Evolutionary conservation across 768 basidiomycete species (phyloP).

Genomic region (Dacryopinax primogenitus): DNA sequence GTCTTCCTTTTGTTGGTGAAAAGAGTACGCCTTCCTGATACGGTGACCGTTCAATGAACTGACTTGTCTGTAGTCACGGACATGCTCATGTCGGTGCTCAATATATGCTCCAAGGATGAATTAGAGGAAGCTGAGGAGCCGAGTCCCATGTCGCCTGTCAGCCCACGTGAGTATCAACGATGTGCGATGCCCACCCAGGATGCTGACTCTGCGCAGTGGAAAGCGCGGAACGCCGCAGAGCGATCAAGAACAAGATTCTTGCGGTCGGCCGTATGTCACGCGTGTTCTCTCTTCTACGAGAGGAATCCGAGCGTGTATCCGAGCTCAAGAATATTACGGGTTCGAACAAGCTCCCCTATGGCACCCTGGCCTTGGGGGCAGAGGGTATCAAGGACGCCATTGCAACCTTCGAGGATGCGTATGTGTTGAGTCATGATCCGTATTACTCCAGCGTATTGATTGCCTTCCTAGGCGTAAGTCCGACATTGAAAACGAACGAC

Average conservation of each 20-base stretch:
- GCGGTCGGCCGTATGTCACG: conserved; percentile 93
- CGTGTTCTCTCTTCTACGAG: conserved; percentile 89
- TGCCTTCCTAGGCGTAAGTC: conserved; percentile 60
- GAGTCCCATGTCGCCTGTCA: conserved; percentile 8
- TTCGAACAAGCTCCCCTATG: conserved; percentile 63
- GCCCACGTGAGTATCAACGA: conserved; percentile 6
- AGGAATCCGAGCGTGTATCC: conserved; percentile 94
- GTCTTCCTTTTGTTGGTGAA: conserved; percentile 92
- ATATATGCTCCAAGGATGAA: conserved; percentile 93
- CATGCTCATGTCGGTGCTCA: conserved; percentile 93
- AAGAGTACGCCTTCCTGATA: conserved; percentile 56
- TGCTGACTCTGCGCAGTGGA: conserved; percentile 18
- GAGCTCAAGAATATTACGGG: conserved; percentile 89
- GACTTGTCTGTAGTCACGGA: conserved; percentile 63
- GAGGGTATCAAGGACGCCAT: conserved; percentile 96
- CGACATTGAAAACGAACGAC: conserved; percentile 95
- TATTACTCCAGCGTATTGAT: not conserved
- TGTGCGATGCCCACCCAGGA: conserved; percentile 11
- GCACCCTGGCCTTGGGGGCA: conserved; percentile 69
- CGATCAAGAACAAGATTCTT: conserved; percentile 98
- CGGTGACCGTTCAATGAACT: not conserved
- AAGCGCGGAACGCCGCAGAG: conserved; percentile 57
- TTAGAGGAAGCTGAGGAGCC: conserved; percentile 72
- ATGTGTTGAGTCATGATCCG: conserved; percentile 29
- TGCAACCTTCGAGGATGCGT: conserved; percentile 90